phyloP scores from a whole-genome alignment of 306 rosid species.

The Gillenia trifoliata region DNA sequence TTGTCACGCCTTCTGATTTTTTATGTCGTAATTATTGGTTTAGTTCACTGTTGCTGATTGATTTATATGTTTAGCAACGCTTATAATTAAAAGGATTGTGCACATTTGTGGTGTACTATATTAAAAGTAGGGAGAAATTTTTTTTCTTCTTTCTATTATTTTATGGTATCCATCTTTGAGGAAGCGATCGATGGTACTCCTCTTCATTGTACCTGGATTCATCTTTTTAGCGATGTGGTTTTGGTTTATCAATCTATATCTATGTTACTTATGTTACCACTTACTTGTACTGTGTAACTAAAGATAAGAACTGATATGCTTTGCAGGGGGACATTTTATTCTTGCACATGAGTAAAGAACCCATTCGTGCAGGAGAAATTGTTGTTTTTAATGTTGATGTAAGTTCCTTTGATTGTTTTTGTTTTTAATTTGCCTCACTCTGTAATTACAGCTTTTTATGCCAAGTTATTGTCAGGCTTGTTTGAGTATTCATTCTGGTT shows the following conservation, averaged over 20 bases:
- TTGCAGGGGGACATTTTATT: slow-evolving; percentile 88
- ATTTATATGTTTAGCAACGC: not conserved
- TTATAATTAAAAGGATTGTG: not conserved
- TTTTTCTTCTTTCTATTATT: not conserved
- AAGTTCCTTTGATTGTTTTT: slow-evolving; percentile 21
- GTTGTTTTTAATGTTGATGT: slow-evolving; percentile 91
- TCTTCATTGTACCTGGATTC: not conserved
- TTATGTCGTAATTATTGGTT: not conserved
- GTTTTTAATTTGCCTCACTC: not conserved
- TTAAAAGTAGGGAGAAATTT: not conserved
- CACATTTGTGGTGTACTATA: not conserved
- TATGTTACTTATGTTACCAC: not conserved
- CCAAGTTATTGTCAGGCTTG: not conserved
- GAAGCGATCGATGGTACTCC: not conserved
- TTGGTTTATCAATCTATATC: not conserved
- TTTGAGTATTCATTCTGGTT: not conserved
- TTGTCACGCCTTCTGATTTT: slow-evolving; percentile 3
- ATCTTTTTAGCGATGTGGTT: not conserved
- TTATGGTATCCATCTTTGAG: not conserved
- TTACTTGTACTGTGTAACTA: slow-evolving; percentile 3
- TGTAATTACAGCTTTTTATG: not conserved
- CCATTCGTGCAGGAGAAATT: slow-evolving; percentile 95
- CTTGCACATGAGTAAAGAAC: slow-evolving; percentile 86
- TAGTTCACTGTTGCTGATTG: not conserved
- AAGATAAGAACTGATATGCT: slow-evolving; percentile 6